phyloP scores from a whole-genome alignment of 2,329 filamentous ascomycete species.

The Botrytis sinoallii region DNA sequence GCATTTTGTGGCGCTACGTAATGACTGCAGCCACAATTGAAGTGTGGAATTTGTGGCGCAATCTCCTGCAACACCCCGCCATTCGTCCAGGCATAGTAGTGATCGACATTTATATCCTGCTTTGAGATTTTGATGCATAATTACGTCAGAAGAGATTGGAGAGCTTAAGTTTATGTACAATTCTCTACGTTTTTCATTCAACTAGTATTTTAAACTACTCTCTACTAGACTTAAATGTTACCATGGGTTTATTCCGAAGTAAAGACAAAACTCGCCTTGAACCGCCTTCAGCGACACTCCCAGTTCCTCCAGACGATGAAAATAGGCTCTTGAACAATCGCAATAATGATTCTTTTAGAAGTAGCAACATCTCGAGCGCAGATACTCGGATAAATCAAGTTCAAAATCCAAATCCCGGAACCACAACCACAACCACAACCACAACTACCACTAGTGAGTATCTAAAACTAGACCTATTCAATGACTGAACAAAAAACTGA shows the following conservation, averaged over 20 bases:
- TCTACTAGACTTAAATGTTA: background rate
- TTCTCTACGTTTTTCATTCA: background rate
- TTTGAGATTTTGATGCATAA: conserved; percentile 1
- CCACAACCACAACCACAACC: conserved; percentile 8
- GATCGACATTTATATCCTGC: background rate
- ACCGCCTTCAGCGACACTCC: background rate
- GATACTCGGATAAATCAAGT: conserved; percentile 17
- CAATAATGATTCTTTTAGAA: conserved; percentile 17
- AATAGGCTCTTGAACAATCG: background rate
- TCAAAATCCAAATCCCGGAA: background rate
- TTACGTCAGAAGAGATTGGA: conserved; percentile 1
- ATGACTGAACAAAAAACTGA: background rate
- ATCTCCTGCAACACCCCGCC: background rate
- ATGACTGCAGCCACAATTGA: background rate
- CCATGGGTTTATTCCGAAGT: conserved; percentile 19
- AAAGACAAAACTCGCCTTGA: conserved; percentile 13
- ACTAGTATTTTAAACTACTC: background rate
- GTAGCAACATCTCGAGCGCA: conserved; percentile 20
- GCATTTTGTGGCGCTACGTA: background rate
- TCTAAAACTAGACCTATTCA: background rate
- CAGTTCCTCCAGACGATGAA: background rate
- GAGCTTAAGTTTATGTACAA: conserved; percentile 1
- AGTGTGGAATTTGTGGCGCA: background rate
- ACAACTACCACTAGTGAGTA: conserved; percentile 19
- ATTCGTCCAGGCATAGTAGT: background rate